Base-by-base conservation (phyloP, 1,284 basidiomycete species). In the Pyrrhoderma lamaoense region DNA sequence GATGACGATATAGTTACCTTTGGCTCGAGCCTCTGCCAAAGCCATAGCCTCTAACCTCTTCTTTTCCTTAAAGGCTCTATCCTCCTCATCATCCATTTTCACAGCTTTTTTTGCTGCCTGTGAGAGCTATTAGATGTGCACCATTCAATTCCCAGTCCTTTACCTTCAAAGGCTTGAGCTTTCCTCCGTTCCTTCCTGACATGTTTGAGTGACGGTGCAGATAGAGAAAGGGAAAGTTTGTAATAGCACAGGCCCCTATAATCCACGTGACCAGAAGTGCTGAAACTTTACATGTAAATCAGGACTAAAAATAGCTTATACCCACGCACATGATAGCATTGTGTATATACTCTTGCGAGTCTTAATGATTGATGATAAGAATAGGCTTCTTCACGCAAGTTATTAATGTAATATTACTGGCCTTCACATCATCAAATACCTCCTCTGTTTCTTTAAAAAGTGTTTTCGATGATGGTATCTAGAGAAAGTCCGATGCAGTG, bases 41-140 rank as follows among this genome's bases (percentile, higher is more conserved):
- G 80, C 82, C 31, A 77, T 81, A 51, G 76, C 77, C 19, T 89
- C 85, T 8, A 74, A 74, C 68, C 84, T 87, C 72, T 85, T 73
- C 70, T 72, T 87, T 49, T 80, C 75, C 67, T 88, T 85, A 71
- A 83, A 84, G 31, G 80, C 82, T 59, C 67, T 64, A 42, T 84
- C 81, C 0, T 86, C 85, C 57, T 88, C 85, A 44, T 77, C 77
- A 2, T 77, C 75, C 2, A 85, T 87, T 60, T 76, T 79, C 68
- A 82, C 80, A 0, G 81, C 81, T 66, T 89, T 89, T 77, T 88
- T 89, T 22, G 86, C 73, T 55, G 83, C 79, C 86, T 89, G 56
- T 36, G n/a, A 35, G 27, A 18, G 46, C n/a, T 7, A 21, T 7
- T 7, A 34, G 16, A 48, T 31, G n/a, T 36, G 40, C 3, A n/a